Base-by-base conservation (phyloP, 768 basidiomycete species). In the Naganishia friedmannii region DNA sequence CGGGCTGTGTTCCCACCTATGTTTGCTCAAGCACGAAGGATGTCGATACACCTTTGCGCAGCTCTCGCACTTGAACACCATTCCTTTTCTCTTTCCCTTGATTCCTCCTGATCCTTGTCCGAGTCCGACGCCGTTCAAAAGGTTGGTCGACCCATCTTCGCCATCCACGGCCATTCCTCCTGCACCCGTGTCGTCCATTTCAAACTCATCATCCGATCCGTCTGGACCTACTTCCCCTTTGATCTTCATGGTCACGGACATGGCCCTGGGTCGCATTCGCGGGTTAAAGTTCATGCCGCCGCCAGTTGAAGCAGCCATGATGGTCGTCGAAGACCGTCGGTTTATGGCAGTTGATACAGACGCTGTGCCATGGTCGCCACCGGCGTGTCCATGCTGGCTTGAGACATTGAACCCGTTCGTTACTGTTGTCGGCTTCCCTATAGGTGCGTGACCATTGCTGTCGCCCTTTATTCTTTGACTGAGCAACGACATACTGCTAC, bases 1-100 rank as follows among this genome's bases (percentile, higher is more conserved):
- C 23, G 91, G 91, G 39, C 91, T 92, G 78, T 95, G 92, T 77
- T 97, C 94, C 95, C 95, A 98, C 39, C 95, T 90, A 78, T 98
- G 95, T 81, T 97, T 97, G 81, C 94, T 91, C 57, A 98, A 84
- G 81, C 94, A 97, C 15, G 90, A 92, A 2, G 93, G 93, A 81
- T 98, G 94, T 2, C 83, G 79, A 71, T 84, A 84, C 68, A 82
- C 93, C 90, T 97, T 97, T 46, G 89, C 88, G 81, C 94, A 98
- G 76, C 88, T 91, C 83, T 97, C 94, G 82, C 94, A 97, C 72
- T 88, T 89, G 83, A 91, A 93, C 69, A 90, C 88, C 66, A 89
- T 86, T 1, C 91, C 92, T 69, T 90, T 87, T 82, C 91, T 92
- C 85, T 88, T 91, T 21, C 80, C 76, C 71, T 80, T 80, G 51